Evolutionary conservation across 805 yeast genomes (phyloP).

Genomic region (Cyberlindnera mrakii): DNA sequence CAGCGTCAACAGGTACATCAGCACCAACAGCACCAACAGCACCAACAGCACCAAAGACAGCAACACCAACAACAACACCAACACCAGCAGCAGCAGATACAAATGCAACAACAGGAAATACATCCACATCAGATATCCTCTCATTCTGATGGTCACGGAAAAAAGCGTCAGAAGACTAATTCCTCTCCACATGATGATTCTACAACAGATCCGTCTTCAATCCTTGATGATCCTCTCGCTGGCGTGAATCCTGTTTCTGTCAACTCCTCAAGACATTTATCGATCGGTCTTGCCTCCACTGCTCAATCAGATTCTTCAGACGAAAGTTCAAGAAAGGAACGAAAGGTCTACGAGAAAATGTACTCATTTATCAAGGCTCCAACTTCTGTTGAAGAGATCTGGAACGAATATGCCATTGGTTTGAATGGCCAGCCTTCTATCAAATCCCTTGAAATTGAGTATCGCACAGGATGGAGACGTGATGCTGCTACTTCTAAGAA

Average conservation of each 20-base stretch:
- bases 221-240: constrained; percentile 16
- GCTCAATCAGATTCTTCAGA: neutral
- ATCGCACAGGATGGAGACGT: constrained; percentile 50
- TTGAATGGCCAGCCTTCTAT: constrained; percentile 47
- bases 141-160: constrained; percentile 1
- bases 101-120: neutral
- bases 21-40: constrained; percentile 4
- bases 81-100: constrained; percentile 7
- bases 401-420: constrained; percentile 53
- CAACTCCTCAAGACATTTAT: constrained; percentile 7
- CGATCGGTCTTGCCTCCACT: constrained; percentile 8
- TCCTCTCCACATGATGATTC: neutral
- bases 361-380: constrained; percentile 37
- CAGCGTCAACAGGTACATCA: constrained; percentile 2
- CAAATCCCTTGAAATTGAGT: constrained; percentile 40
- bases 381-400: constrained; percentile 43
- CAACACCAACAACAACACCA: constrained; percentile 1
- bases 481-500: constrained; percentile 48
- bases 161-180: constrained; percentile 15
- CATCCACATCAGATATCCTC: neutral
- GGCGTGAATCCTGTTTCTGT: constrained; percentile 5
- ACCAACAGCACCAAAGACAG: constrained; percentile 3
- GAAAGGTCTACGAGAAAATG: constrained; percentile 26
- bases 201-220: constrained; percentile 13
- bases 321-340: constrained; percentile 9